These are phyloP conservation scores for Albatrellus ellisii DNA, from an alignment of 768 basidiomycete species.

Conservation along the genomic window DNA sequence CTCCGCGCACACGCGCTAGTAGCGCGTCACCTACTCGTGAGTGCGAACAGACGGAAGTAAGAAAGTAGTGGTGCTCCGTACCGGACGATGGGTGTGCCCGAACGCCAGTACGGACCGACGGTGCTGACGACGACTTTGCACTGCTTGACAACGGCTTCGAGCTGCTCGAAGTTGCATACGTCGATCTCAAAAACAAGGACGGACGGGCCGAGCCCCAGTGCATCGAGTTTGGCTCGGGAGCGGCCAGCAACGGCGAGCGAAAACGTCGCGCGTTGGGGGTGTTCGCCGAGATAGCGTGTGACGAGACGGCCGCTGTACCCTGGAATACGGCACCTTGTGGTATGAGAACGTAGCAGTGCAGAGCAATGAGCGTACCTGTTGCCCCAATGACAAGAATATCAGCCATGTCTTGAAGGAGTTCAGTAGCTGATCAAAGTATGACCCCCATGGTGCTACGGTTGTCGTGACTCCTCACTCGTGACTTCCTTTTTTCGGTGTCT, in stretches of 20 bases:
- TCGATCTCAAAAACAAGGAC: conserved; percentile 42
- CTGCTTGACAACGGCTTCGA: conserved; percentile 43
- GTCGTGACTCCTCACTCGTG: too few relatives aligned
- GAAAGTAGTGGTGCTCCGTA: conserved; percentile 21
- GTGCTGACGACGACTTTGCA: conserved; percentile 64
- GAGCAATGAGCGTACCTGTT: conserved; percentile 1
- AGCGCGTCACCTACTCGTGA: neutral
- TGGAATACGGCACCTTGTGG: neutral
- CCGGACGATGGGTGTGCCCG: conserved; percentile 62
- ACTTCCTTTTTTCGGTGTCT: too few relatives aligned
- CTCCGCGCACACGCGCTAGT: conserved; percentile 61
- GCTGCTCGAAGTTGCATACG: conserved; percentile 34
- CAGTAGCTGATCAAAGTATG: too few relatives aligned
- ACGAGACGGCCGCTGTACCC: conserved; percentile 13
- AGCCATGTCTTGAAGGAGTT: too few relatives aligned
- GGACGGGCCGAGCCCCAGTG: conserved; percentile 2
- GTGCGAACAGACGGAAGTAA: neutral
- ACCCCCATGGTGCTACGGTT: too few relatives aligned
- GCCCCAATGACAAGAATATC: conserved; percentile 14
- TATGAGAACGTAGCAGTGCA: neutral
- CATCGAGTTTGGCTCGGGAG: conserved; percentile 8
- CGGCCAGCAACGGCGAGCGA: conserved; percentile 9
- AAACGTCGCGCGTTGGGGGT: conserved; percentile 7
- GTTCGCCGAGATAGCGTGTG: conserved; percentile 11
- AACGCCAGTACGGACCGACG: conserved; percentile 63